Conservation (phyloP, 208 protist genomes). For the Leishmania turanica region DNA sequence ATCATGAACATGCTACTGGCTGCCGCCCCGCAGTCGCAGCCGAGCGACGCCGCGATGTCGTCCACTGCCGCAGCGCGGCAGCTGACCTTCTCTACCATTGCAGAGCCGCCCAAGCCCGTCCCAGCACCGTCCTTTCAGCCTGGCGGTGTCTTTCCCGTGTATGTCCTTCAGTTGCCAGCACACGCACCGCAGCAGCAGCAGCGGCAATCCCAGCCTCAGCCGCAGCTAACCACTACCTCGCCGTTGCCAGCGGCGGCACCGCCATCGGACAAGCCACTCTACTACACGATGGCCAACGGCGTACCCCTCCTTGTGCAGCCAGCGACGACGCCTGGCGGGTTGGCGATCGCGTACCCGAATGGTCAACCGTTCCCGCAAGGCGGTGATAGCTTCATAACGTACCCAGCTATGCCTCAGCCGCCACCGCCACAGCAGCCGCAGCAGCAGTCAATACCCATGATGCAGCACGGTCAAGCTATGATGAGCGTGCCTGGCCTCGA, state of each 20-base stretch:
- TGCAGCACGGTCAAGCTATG: background rate
- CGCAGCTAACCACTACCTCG: background rate
- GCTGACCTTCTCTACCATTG: background rate
- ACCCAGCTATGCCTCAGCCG: background rate
- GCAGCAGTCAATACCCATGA: background rate
- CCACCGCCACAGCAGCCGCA: conserved; percentile 7
- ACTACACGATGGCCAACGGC: conserved; percentile 28
- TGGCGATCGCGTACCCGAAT: conserved; percentile 19
- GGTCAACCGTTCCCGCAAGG: conserved; percentile 9
- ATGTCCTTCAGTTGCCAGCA: background rate
- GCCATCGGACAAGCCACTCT: conserved; percentile 16
- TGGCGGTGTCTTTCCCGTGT: background rate
- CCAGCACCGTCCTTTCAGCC: background rate
- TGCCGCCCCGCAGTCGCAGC: background rate
- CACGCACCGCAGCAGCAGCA: conserved; percentile 2
- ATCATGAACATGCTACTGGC: conserved; percentile 11
- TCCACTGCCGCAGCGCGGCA: background rate
- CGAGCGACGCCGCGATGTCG: background rate
- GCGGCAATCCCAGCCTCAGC: background rate
- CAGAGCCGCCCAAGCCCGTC: background rate
- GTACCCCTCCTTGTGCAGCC: conserved; percentile 30
- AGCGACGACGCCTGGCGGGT: conserved; percentile 10
- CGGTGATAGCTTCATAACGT: background rate
- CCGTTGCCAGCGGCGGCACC: background rate
- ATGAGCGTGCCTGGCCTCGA: background rate